Evolutionary conservation across 176 grass and related monocot genomes (phyloP).

Genomic region (Typha latifolia): DNA sequence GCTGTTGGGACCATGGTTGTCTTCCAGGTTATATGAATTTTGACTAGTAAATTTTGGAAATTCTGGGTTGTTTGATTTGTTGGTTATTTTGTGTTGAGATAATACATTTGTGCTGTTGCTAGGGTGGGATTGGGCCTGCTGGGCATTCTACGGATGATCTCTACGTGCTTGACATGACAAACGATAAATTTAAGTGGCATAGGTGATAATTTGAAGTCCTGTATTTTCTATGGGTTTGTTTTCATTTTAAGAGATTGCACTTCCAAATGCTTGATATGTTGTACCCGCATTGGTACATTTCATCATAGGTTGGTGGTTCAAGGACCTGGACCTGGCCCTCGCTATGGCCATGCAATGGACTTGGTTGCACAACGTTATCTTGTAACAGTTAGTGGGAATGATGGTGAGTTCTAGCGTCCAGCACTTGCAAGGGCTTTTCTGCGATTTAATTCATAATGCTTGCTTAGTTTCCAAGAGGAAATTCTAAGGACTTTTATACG

Average conservation of each 20-base stretch:
- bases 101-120: conserved; percentile 6
- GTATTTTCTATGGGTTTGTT: not conserved
- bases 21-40: conserved; percentile 59
- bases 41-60: not conserved
- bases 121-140: conserved; percentile 97
- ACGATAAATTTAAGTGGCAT: conserved; percentile 99
- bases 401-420: conserved; percentile 41
- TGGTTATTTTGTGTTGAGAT: conserved; percentile 8
- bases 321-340: conserved; percentile 83
- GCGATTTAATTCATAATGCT: not conserved
- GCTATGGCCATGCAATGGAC: conserved; percentile 97
- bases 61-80: conserved; percentile 17
- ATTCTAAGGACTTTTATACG: not conserved
- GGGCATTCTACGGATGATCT: conserved; percentile 97
- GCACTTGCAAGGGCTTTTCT: not conserved
- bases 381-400: conserved; percentile 89
- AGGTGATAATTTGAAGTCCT: conserved; percentile 33
- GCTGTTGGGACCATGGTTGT: conserved; percentile 93
- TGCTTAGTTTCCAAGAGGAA: not conserved
- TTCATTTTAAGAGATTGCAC: not conserved
- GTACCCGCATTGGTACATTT: conserved; percentile 15
- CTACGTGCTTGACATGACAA: conserved; percentile 92
- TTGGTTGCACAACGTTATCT: conserved; percentile 87
- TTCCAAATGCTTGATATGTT: conserved; percentile 1
- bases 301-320: conserved; percentile 75